Base-by-base conservation (phyloP, 768 basidiomycete species). In the Leccinum fibrillosum region DNA sequence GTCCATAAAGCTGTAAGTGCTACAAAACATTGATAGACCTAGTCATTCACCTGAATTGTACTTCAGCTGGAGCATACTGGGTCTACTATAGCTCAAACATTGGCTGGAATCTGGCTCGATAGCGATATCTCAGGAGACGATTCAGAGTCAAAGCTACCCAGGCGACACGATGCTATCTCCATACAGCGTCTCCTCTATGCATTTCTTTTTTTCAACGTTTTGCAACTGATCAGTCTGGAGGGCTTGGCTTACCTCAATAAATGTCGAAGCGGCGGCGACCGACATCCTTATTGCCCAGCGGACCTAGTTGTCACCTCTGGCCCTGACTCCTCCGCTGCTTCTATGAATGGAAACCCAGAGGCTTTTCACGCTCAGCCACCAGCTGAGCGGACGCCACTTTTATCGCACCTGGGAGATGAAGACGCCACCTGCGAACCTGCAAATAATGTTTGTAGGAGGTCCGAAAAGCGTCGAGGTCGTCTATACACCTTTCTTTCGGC, bases 21-120 rank as follows among this genome's bases (percentile, higher is more conserved):
- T 45, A 55, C 37, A 26, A 23, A 53, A 30, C 6, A 25, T 47
- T 8, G 17, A 34, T 5, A 23, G 4, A 47, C 30, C 11, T 10
- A 39, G 26, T 37, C 49, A 25, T 7, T 60, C 21, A 59, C 21
- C 26, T 35, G 0, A 49, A 8, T 49, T 11, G 37, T 55, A 47
- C 4, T 44, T 30, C 56, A 90, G 89, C 75, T 92, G 57, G 90
- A 92, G 67, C 85, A 89, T 69, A 83, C 85, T 2, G 89, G 89
- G 2, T 82, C 86, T 3, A 88, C 86, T 0, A 80, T 90, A 54
- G 83, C 86, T 56, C 86, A 90, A 63, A 90, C 88, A 0, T 65
- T 90, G 11, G 80, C 88, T n/a, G 89, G 90, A 48, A 75, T 90
- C 30, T 72, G 81, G 23, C 78, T 92, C 12, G 89, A 92, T 67